These are phyloP conservation scores for Onygena corvina DNA, from an alignment of 2,329 filamentous ascomycete genomes.

Conservation along the genomic window DNA sequence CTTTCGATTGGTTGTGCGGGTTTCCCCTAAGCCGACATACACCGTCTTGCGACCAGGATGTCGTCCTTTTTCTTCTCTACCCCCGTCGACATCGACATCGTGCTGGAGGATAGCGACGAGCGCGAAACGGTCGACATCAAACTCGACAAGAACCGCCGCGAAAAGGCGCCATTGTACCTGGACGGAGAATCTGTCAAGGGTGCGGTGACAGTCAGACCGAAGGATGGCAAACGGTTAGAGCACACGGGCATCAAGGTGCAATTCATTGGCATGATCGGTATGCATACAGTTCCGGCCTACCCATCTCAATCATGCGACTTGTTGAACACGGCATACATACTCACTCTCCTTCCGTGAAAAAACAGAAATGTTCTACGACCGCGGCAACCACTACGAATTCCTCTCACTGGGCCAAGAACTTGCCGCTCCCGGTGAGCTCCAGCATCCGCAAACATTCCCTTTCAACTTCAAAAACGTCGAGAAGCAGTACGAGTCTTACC, in stretches of 20 bases:
- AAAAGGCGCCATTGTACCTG: conserved; percentile 94
- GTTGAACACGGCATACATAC: not conserved
- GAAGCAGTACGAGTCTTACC: conserved; percentile 99
- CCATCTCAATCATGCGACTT: not conserved
- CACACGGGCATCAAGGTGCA: conserved; percentile 99
- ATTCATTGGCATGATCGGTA: conserved; percentile 97
- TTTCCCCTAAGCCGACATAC: not conserved
- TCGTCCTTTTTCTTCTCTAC: conserved; percentile 98
- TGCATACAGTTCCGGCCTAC: not conserved
- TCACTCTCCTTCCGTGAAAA: not conserved
- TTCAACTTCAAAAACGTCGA: conserved; percentile 99
- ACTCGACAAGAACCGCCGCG: conserved; percentile 93
- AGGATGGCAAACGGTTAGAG: conserved; percentile 94
- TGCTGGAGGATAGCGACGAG: conserved; percentile 89
- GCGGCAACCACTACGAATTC: conserved; percentile 98
- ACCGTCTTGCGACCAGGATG: conserved; percentile 43
- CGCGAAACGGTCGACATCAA: conserved; percentile 94
- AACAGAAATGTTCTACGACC: conserved; percentile 98
- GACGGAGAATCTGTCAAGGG: conserved; percentile 98
- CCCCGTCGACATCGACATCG: conserved; percentile 96
- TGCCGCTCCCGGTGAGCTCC: conserved; percentile 89
- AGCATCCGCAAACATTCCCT: conserved; percentile 95
- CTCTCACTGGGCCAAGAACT: conserved; percentile 93
- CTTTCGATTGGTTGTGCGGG: not conserved
- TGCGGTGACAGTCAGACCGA: conserved; percentile 84